Percentiles rank a stretch among this genome's conserved stretches.
These are phyloP conservation scores for Aspergillus pseudoterreus DNA, from an alignment of 2,329 filamentous ascomycete genomes.

Conservation along the genomic window DNA sequence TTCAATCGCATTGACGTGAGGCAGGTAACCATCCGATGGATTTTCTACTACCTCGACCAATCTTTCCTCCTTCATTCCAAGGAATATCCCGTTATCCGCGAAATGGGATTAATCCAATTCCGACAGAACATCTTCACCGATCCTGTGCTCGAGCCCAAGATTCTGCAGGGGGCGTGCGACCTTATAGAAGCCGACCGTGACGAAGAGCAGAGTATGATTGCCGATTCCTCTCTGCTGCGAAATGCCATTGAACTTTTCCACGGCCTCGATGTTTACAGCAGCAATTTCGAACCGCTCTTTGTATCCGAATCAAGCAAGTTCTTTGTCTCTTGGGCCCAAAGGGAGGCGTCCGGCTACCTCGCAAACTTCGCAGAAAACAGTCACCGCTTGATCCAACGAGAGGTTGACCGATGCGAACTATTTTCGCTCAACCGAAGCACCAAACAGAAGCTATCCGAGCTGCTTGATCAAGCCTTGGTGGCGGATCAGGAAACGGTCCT, in stretches of 20 bases:
- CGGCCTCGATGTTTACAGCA: constrained; percentile 75
- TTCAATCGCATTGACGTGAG: not conserved
- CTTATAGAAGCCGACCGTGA: constrained; percentile 70
- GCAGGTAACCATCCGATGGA: constrained; percentile 72
- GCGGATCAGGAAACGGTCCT: constrained; percentile 63
- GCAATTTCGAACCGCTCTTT: constrained; percentile 73
- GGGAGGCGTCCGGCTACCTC: constrained; percentile 61
- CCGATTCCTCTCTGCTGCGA: constrained; percentile 64
- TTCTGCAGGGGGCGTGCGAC: constrained; percentile 69
- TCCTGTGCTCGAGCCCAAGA: constrained; percentile 48
- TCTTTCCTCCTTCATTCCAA: constrained; percentile 77
- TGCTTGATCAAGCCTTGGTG: constrained; percentile 71
- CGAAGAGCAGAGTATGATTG: constrained; percentile 47
- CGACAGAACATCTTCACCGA: constrained; percentile 58
- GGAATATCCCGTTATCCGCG: constrained; percentile 68
- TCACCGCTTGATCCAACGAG: constrained; percentile 64
- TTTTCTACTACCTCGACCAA: constrained; percentile 92
- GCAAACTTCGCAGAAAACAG: constrained; percentile 72
- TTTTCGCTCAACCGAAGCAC: constrained; percentile 83
- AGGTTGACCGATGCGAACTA: constrained; percentile 71
- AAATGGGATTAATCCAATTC: constrained; percentile 76
- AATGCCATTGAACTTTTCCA: constrained; percentile 79
- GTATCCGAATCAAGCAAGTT: constrained; percentile 65
- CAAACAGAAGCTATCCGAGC: constrained; percentile 68
- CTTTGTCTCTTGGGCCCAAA: constrained; percentile 66